Percentiles rank a stretch among this genome's conserved stretches.
Evolutionary conservation across 2,329 filamentous ascomycete species (phyloP).

Genomic region (Fusarium ambrosium): DNA sequence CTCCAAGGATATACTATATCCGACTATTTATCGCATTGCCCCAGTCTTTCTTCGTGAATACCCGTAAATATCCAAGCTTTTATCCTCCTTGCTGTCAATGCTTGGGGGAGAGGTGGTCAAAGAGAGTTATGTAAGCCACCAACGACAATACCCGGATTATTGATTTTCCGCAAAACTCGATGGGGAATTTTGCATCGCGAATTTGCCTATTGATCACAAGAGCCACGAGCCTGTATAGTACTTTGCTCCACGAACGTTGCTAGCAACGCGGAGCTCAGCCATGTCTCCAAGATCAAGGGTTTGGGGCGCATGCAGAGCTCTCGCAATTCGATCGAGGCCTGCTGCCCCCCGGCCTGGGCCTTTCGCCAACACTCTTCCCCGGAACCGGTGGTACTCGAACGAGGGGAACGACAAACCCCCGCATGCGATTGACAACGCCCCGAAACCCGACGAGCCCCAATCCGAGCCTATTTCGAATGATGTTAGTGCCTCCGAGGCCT

Average conservation of each 20-base stretch:
- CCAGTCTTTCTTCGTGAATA: neutral
- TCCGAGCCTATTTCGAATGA: constrained; percentile 14
- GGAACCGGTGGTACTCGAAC: constrained; percentile 50
- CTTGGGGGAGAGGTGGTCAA: neutral
- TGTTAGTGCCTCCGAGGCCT: neutral
- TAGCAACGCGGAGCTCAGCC: constrained; percentile 48
- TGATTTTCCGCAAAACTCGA: constrained; percentile 33
- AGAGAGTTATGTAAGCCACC: constrained; percentile 39
- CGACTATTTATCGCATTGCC: neutral
- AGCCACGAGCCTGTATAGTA: constrained; percentile 41
- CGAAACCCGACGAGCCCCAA: constrained; percentile 21
- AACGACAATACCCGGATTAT: constrained; percentile 31
- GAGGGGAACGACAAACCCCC: constrained; percentile 48
- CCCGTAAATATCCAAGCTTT: neutral
- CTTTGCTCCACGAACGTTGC: constrained; percentile 45
- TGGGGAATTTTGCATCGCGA: constrained; percentile 47
- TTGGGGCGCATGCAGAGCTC: constrained; percentile 53
- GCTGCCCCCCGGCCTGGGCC: constrained; percentile 41
- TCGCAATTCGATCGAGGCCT: constrained; percentile 50
- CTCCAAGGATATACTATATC: neutral
- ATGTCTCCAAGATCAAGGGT: constrained; percentile 53
- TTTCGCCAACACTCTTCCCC: constrained; percentile 40
- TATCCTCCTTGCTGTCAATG: neutral
- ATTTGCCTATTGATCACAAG: constrained; percentile 42
- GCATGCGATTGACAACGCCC: constrained; percentile 40